Evolutionary conservation across 495 filamentous ascomycete species (phyloP).

Genomic region (Penicillium coprophilum): DNA sequence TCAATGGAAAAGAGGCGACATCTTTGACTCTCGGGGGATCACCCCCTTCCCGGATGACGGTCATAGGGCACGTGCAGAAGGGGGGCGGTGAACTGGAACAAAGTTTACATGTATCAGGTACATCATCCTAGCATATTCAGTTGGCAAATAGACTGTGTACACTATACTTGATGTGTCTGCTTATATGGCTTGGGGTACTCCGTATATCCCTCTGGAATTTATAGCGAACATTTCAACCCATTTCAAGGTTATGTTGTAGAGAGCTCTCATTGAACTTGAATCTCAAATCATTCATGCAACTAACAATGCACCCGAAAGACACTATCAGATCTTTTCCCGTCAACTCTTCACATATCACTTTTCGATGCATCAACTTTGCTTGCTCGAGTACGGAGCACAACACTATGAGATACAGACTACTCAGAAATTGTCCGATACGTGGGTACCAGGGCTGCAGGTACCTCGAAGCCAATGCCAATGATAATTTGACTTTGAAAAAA

Average conservation of each 20-base stretch:
- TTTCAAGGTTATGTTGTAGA: not conserved
- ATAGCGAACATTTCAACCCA: not conserved
- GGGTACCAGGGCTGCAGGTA: constrained; percentile 22
- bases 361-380: constrained; percentile 5
- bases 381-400: not conserved
- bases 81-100: constrained; percentile 7
- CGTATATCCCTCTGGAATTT: not conserved
- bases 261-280: not conserved
- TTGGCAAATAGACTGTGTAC: not conserved
- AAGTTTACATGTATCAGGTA: not conserved
- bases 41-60: not conserved
- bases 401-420: constrained; percentile 17
- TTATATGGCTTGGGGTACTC: not conserved
- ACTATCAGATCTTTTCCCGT: not conserved
- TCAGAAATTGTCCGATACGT: constrained; percentile 25
- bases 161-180: not conserved
- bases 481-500: constrained; percentile 18
- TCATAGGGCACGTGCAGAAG: constrained; percentile 6
- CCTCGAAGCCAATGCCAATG: constrained; percentile 10
- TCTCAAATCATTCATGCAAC: not conserved
- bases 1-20: not conserved
- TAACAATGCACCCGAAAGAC: not conserved
- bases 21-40: not conserved
- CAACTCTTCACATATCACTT: constrained; percentile 3
- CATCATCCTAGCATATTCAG: not conserved